Base-by-base conservation (phyloP, 257 asterid species). In the Solanum piurae region DNA sequence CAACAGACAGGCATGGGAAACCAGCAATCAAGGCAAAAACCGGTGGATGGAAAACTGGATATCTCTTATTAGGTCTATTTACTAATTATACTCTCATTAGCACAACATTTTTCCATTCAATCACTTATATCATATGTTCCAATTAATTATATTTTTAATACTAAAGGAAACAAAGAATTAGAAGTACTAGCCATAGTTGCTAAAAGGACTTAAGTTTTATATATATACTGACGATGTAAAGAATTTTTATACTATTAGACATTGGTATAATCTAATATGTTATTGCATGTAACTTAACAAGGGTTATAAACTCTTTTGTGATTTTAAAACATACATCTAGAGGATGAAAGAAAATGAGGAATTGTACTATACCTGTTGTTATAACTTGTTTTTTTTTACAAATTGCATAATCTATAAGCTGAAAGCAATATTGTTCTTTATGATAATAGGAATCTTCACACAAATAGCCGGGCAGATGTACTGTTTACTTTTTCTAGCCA, bases 21-120 rank as follows among this genome's bases (percentile, higher is more conserved):
- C 96, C 98, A 55, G 94, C 94, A 73, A 89, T 38, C 71, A 94
- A 90, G 87, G 90, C 85, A 23, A 93, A 91, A 92, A 94, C 94
- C 13, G 98, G 98, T 79, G 95, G 98, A 85, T 95, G 98, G 98
- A 94, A 90, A 91, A 93, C 96, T 9, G 98, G 95, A 72, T 90
- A 83, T 74, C 87, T 95, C 25, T 89, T 95, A 74, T 93, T 95
- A 46, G 98, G 98, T 95, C 31, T 31, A 55, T 55, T 18, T 55
- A 55, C 9, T 88, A 36, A 37, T 34, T 36, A 9, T 21, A 87
- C 29, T 25, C 82, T 77, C 68, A 83, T 55, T 58, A 20, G 0
- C 77, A 49, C 44, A 49, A 29, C 86, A 82, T 29, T 82, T 21
- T 29, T 3, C 27, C 40, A 79, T 77, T 77, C 29, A 3, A 77